A percentile compares a stretch with the other conserved stretches of the same genome.
These are phyloP conservation scores for Plectosphaerella sp. DNA, from an alignment of 2,329 filamentous ascomycete genomes.

Conservation along the genomic window DNA sequence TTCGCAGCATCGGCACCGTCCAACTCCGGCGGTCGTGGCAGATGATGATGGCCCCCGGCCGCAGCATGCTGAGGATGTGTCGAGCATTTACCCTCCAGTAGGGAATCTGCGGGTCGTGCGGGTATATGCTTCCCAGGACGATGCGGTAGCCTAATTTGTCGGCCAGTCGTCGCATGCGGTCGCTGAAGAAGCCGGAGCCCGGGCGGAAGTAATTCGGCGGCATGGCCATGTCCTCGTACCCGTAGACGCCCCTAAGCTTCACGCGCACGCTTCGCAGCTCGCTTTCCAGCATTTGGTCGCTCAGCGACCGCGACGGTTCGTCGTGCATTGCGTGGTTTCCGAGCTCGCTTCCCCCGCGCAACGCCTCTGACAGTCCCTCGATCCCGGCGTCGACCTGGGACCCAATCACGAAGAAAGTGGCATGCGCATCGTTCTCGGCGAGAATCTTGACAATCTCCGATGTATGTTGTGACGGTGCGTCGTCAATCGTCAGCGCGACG, in stretches of 20 bases:
- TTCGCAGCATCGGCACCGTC: conserved; percentile 74
- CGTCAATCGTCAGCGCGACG: conserved; percentile 82
- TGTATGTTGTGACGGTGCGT: conserved; percentile 73
- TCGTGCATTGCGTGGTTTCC: conserved; percentile 90
- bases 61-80: conserved; percentile 76
- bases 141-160: conserved; percentile 61
- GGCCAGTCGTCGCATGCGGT: conserved; percentile 60
- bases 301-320: conserved; percentile 64
- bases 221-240: conserved; percentile 30
- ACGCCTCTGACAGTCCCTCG: conserved; percentile 49
- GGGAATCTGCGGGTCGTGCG: conserved; percentile 83
- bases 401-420: conserved; percentile 89
- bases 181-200: conserved; percentile 78
- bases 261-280: conserved; percentile 64
- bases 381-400: conserved; percentile 61
- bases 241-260: conserved; percentile 55
- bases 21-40: conserved; percentile 82
- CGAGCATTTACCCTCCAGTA: conserved; percentile 66
- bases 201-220: conserved; percentile 71
- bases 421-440: conserved; percentile 60
- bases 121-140: conserved; percentile 81
- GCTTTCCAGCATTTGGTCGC: conserved; percentile 49
- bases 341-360: conserved; percentile 65
- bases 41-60: conserved; percentile 74
- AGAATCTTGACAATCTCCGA: conserved; percentile 65